Conservation (phyloP, 1,284 basidiomycete species). For the Tremellales sp. region DNA sequence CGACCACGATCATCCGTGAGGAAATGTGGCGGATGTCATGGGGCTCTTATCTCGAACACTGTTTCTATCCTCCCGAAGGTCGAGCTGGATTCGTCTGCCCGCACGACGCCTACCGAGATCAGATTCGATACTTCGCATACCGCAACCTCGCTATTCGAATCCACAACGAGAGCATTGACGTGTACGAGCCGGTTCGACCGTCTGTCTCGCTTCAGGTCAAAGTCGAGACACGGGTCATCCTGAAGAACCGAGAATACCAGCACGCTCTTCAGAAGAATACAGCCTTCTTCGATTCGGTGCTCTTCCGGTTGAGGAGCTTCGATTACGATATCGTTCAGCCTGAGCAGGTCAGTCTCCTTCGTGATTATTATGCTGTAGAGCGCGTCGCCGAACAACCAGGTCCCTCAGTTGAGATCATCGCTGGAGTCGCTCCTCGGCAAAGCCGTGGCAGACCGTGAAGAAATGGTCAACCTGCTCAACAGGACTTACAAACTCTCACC, state of each 20-base stretch:
- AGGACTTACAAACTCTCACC: conserved; percentile 73
- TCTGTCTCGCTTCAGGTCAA: conserved; percentile 76
- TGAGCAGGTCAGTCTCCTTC: conserved; percentile 30
- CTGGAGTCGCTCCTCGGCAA: conserved; percentile 58
- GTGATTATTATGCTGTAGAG: not conserved
- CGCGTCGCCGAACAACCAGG: conserved; percentile 10
- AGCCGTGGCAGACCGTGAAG: conserved; percentile 68
- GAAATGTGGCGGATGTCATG: conserved; percentile 68
- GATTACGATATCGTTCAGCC: conserved; percentile 45
- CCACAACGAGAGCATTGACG: conserved; percentile 73
- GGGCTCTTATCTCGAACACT: conserved; percentile 49
- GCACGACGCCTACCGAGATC: conserved; percentile 92
- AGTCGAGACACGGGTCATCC: conserved; percentile 75
- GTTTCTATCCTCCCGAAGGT: conserved; percentile 80
- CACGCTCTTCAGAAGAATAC: conserved; percentile 68
- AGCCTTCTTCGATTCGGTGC: conserved; percentile 57
- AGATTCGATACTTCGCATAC: conserved; percentile 83
- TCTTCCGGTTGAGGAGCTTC: conserved; percentile 44
- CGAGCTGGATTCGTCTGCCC: conserved; percentile 61
- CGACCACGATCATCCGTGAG: conserved; percentile 83
- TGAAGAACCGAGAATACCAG: conserved; percentile 87
- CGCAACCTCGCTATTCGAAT: conserved; percentile 72
- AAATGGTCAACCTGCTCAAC: conserved; percentile 72
- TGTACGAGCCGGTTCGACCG: conserved; percentile 88
- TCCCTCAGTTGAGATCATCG: conserved; percentile 29